Evolutionary conservation across 768 basidiomycete genomes (phyloP), one percentile per base, ranked within the genome.

Genomic region (Lactifluus pinguis): DNA sequence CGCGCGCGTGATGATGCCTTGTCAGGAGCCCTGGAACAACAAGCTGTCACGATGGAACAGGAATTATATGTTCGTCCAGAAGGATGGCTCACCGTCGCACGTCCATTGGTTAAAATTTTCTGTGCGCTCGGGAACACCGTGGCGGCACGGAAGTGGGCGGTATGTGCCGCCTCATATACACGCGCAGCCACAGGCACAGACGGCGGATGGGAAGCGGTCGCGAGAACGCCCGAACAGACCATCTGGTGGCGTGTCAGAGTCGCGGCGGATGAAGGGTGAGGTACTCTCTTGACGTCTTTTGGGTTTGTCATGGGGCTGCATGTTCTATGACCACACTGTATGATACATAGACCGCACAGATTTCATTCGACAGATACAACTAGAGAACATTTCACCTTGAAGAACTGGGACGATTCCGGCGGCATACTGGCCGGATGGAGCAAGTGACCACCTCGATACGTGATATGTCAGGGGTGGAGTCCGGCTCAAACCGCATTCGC

Each of bases 131-230:
- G 58, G 0, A 42, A 63, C 3, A 36, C 49, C n/a, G 58, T 50
- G 13, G 48, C 42, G 13, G 62, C 52, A 39, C 47, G 48, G 9
- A 55, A 17, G 48, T 63, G 57, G 57, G 62, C 59, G 17, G 48
- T 53, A 17, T 54, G 58, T 25, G 62, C 62, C n/a, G 58, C 53
- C 13, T 54, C 59, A 49, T 50, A 53, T 29, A 29, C 52, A 34
- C 50, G 51, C 30, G 62, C 58, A 1, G 59, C 49, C 17, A 63
- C 59, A 17, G 62, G 62, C 34, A 44, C 45, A 6, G 62, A 60
- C 14, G 58, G 62, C 10, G 62, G 53, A 10, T 63, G 59, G 62
- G 62, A 49, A 17, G 62, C 52, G 9, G 62, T 60, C 9, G 57
- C 58, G 52, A 49, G 53, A 17, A 42, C 49, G 6, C 62, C 59